phyloP scores from a whole-genome alignment of 2,329 filamentous ascomycete species.

The Microascus cirrosus region DNA sequence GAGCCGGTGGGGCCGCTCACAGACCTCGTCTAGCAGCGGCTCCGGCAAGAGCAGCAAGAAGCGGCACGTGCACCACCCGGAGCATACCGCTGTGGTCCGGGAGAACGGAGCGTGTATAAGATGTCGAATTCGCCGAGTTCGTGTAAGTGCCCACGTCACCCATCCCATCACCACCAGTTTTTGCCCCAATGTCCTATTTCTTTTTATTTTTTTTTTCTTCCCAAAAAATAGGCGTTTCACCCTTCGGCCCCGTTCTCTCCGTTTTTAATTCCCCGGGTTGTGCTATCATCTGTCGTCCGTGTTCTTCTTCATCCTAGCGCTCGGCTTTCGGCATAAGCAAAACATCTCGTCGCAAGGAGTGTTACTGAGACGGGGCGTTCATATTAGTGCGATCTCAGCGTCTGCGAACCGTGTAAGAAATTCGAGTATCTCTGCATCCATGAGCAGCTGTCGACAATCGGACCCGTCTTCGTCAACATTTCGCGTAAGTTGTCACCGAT shows the following conservation, averaged over 20 bases:
- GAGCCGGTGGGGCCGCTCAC: neutral
- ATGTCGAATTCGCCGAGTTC: constrained; percentile 5
- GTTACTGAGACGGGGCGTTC: neutral
- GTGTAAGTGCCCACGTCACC: constrained; percentile 2
- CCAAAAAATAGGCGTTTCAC: neutral
- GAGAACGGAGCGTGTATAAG: constrained; percentile 5
- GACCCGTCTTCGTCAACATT: constrained; percentile 4
- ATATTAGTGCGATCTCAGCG: constrained; percentile 3
- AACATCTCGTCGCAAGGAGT: neutral
- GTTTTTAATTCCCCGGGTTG: neutral
- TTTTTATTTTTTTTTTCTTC: neutral
- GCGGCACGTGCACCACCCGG: constrained; percentile 3
- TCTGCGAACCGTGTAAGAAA: constrained; percentile 14
- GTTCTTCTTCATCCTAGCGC: neutral
- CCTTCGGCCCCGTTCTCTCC: neutral
- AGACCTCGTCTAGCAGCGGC: neutral
- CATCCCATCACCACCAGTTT: neutral
- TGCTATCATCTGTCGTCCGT: neutral
- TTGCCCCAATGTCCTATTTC: neutral
- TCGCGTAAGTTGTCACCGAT: constrained; percentile 1
- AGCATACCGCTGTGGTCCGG: constrained; percentile 5
- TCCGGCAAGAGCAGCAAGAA: constrained; percentile 4
- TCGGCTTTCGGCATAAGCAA: neutral
- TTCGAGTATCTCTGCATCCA: constrained; percentile 11
- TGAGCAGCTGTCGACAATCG: constrained; percentile 9